These are phyloP conservation scores for Lentinula sp. DNA, from an alignment of 768 basidiomycete species.

Conservation along the genomic window DNA sequence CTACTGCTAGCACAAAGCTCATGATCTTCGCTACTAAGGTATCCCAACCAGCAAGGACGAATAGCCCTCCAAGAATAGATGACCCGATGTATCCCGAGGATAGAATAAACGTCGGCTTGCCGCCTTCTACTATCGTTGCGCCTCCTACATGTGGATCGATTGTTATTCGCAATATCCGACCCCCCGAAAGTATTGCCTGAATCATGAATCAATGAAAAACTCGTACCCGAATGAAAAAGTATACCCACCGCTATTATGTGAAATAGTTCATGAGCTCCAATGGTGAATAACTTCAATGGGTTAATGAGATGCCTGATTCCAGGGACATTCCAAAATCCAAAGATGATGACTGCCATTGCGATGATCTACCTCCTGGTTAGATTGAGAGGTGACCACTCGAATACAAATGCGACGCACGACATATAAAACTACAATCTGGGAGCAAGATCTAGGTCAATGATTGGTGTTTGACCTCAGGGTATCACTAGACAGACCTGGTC, in stretches of 20 bases:
- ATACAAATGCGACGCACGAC: conserved; percentile 45
- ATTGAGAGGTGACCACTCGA: background rate
- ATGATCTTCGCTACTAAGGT: conserved; percentile 89
- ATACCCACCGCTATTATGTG: conserved; percentile 68
- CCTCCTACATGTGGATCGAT: conserved; percentile 84
- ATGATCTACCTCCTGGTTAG: conserved; percentile 47
- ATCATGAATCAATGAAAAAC: background rate
- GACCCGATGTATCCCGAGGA: conserved; percentile 81
- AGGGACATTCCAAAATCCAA: conserved; percentile 86
- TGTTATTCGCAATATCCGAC: conserved; percentile 70
- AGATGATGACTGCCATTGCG: conserved; percentile 81
- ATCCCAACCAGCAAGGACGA: conserved; percentile 81
- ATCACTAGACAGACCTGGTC: conserved; percentile 53
- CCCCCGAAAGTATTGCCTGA: conserved; percentile 76
- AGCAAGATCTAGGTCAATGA: background rate
- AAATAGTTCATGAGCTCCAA: conserved; percentile 86
- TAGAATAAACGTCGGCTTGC: conserved; percentile 64
- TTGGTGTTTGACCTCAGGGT: conserved; percentile 13
- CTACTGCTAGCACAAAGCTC: conserved; percentile 86
- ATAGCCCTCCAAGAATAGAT: conserved; percentile 74
- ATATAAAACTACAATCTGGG: conserved; percentile 67
- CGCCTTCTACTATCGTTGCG: conserved; percentile 72
- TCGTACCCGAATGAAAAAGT: background rate
- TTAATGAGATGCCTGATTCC: conserved; percentile 73
- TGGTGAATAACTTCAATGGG: conserved; percentile 82